Conservation (phyloP, 2,329 filamentous ascomycete genomes). For the Colletotrichum musae region DNA sequence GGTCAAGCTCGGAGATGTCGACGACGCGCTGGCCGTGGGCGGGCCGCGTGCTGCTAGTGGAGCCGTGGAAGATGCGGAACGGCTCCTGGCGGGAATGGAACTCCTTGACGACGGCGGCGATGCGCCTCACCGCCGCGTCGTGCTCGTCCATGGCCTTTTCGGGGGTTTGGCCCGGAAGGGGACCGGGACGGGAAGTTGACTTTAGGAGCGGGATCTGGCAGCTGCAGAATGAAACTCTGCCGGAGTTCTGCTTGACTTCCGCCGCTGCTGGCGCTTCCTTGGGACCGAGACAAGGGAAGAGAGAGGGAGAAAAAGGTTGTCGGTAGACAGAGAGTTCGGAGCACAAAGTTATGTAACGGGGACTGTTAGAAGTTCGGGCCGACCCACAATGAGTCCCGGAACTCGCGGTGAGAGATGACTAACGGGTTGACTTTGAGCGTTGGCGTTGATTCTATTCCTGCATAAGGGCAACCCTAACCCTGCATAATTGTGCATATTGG, state of each 20-base stretch:
- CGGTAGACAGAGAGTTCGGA: constrained; percentile 1
- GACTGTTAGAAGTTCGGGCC: constrained; percentile 25
- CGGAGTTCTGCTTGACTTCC: neutral
- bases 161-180: neutral
- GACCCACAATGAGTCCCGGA: constrained; percentile 18
- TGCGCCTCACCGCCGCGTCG: constrained; percentile 57
- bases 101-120: constrained; percentile 59
- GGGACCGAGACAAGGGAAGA: neutral
- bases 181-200: neutral
- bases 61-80: constrained; percentile 84
- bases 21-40: constrained; percentile 69
- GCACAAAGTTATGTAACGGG: constrained; percentile 29
- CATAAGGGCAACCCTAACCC: constrained; percentile 25
- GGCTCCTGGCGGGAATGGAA: constrained; percentile 63
- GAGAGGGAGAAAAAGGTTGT: neutral
- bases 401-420: constrained; percentile 30
- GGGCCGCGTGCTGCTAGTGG: constrained; percentile 81
- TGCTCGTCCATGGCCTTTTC: constrained; percentile 58
- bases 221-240: constrained; percentile 23
- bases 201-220: constrained; percentile 3
- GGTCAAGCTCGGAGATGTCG: constrained; percentile 75
- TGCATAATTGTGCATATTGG: constrained; percentile 27
- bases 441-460: neutral
- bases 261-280: neutral
- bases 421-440: neutral